phyloP scores from a whole-genome alignment of 1,284 basidiomycete species.

The Trametes versicolor region DNA sequence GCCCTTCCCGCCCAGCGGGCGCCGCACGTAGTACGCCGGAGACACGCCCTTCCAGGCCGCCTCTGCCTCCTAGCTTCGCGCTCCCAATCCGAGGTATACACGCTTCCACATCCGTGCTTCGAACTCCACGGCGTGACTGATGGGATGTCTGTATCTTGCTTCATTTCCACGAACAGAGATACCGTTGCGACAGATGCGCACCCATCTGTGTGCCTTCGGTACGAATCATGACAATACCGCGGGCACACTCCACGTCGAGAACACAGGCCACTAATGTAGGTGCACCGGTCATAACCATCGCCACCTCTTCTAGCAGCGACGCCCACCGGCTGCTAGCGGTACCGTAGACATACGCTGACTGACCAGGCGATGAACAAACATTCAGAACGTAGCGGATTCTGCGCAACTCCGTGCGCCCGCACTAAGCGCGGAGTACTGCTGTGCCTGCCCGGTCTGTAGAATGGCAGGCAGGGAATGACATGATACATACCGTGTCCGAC shows the following conservation, averaged over 20 bases:
- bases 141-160: background rate
- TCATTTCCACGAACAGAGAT: constrained; percentile 13
- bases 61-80: background rate
- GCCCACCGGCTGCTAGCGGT: constrained; percentile 4
- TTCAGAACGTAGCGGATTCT: constrained; percentile 12
- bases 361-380: constrained; percentile 13
- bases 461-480: constrained; percentile 23
- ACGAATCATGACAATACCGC: background rate
- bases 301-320: constrained; percentile 3
- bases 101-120: constrained; percentile 6
- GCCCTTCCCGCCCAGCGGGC: constrained; percentile 1
- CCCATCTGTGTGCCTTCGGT: background rate
- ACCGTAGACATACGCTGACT: constrained; percentile 1
- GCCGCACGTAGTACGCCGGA: constrained; percentile 5
- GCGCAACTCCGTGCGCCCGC: constrained; percentile 7
- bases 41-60: constrained; percentile 3
- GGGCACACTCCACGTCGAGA: constrained; percentile 4
- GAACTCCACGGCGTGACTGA: constrained; percentile 3
- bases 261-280: background rate
- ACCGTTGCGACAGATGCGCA: constrained; percentile 13
- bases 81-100: constrained; percentile 17
- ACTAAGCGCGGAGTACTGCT: constrained; percentile 14
- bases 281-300: constrained; percentile 13
- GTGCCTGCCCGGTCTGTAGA: constrained; percentile 14
- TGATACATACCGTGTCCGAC: constrained; percentile 26